Conservation (phyloP, 2,329 filamentous ascomycete genomes). For the Thielaviopsis populi region DNA sequence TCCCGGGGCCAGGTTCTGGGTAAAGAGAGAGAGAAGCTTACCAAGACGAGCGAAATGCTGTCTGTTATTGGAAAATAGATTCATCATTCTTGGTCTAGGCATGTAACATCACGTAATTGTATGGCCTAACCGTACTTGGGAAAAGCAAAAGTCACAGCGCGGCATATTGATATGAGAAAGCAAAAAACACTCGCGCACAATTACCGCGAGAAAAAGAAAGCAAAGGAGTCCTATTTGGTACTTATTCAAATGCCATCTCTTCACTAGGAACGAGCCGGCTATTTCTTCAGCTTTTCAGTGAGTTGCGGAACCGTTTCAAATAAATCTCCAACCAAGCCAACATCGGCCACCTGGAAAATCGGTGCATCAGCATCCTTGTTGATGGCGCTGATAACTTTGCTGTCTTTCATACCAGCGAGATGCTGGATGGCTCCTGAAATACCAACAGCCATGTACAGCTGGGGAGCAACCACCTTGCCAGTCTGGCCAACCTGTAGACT, state of each 20-base stretch:
- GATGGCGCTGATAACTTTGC: conserved; percentile 96
- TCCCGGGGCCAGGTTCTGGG: conserved; percentile 49
- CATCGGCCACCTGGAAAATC: conserved; percentile 96
- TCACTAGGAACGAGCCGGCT: not conserved
- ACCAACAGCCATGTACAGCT: conserved; percentile 87
- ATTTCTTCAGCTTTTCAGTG: conserved; percentile 76
- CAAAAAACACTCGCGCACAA: conserved; percentile 20
- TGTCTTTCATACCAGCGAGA: conserved; percentile 98
- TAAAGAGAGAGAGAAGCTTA: conserved; percentile 65
- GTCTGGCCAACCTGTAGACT: conserved; percentile 96
- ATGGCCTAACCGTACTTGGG: not conserved
- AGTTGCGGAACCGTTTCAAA: conserved; percentile 93
- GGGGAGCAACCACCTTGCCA: conserved; percentile 92
- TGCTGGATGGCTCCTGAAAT: conserved; percentile 98
- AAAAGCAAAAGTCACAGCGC: not conserved
- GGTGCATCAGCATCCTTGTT: conserved; percentile 97
- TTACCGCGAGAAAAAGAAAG: conserved; percentile 12
- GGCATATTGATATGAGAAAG: not conserved
- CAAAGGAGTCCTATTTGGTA: not conserved
- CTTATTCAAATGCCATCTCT: not conserved
- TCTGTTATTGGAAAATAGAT: conserved; percentile 23
- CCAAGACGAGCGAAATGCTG: conserved; percentile 42
- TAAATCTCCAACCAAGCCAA: conserved; percentile 85
- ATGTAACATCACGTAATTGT: conserved; percentile 3
- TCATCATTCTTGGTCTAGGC: not conserved